Percentiles rank a stretch among this genome's conserved stretches.
Conservation (phyloP, 1,284 basidiomycete genomes). For the Rhodotorula mucilaginosa region DNA sequence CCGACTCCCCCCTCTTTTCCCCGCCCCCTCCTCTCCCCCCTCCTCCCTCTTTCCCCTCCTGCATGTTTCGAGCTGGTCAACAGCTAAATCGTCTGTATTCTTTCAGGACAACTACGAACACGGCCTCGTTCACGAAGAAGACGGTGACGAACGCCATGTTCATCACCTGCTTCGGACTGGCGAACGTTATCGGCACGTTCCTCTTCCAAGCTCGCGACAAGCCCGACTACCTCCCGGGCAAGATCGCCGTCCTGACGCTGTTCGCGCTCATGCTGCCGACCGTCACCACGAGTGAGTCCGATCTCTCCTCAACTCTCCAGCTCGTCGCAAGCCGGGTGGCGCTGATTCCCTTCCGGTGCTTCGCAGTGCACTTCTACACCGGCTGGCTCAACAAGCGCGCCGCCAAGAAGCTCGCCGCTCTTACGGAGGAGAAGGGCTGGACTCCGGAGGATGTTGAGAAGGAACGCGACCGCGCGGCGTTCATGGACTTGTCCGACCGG, state of each 20-base stretch:
- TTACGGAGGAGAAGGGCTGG: constrained; percentile 58
- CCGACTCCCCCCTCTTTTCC: background rate
- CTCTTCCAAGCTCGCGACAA: constrained; percentile 8
- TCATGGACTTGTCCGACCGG: constrained; percentile 21
- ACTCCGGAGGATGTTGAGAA: constrained; percentile 58
- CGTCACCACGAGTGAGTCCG: constrained; percentile 42
- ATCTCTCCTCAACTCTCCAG: background rate
- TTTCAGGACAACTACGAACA: constrained; percentile 66
- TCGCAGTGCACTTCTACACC: constrained; percentile 60
- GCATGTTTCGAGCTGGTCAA: constrained; percentile 47
- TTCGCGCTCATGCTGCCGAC: constrained; percentile 58
- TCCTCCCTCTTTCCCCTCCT: constrained; percentile 9
- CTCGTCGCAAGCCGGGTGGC: too few relatives aligned
- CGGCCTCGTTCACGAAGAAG: constrained; percentile 65
- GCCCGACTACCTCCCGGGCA: constrained; percentile 15
- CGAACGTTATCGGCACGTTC: constrained; percentile 51
- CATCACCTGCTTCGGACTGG: constrained; percentile 58
- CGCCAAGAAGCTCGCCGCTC: constrained; percentile 51
- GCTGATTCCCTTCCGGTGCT: constrained; percentile 9
- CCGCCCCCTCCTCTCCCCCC: background rate
- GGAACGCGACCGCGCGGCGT: constrained; percentile 60
- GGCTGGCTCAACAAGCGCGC: constrained; percentile 60
- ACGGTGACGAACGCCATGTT: constrained; percentile 57
- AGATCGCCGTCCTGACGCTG: constrained; percentile 55
- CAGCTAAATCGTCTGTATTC: constrained; percentile 60